phyloP scores from a whole-genome alignment of 2,329 filamentous ascomycete genomes.

The Fusarium annulatum region DNA sequence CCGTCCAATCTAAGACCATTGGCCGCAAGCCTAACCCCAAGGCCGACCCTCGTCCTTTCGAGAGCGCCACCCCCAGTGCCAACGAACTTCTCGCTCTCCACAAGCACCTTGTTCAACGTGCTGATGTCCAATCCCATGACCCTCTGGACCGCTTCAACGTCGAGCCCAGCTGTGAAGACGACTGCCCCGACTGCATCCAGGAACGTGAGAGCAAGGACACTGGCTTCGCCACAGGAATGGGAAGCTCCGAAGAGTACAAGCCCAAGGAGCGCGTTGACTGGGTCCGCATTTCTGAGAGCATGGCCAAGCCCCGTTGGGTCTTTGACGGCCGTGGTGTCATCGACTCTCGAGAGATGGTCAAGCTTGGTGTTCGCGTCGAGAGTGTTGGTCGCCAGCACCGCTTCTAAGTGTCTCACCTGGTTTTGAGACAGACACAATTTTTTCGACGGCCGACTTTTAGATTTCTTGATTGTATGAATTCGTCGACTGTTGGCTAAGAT shows the following conservation, averaged over 20 bases:
- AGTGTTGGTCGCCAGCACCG: constrained; percentile 62
- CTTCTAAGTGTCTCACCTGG: constrained; percentile 45
- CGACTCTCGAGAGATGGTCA: constrained; percentile 59
- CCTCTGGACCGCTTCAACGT: constrained; percentile 58
- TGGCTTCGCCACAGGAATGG: constrained; percentile 56
- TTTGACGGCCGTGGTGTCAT: constrained; percentile 68
- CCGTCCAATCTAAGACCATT: constrained; percentile 47
- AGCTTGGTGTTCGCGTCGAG: constrained; percentile 64
- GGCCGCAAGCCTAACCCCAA: constrained; percentile 54
- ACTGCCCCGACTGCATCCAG: constrained; percentile 63
- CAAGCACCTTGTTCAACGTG: constrained; percentile 56
- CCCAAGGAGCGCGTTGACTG: constrained; percentile 63
- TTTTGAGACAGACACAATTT: constrained; percentile 13
- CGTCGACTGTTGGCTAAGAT: constrained; percentile 41
- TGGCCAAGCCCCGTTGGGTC: constrained; percentile 65
- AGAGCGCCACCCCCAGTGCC: constrained; percentile 51
- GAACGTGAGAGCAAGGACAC: constrained; percentile 53
- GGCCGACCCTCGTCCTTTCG: constrained; percentile 61
- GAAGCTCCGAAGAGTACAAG: constrained; percentile 58
- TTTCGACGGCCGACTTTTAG: constrained; percentile 37
- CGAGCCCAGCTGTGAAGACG: constrained; percentile 58
- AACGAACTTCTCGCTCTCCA: constrained; percentile 61
- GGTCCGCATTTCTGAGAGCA: constrained; percentile 59
- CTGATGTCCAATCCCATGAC: constrained; percentile 50
- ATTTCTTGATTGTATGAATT: constrained; percentile 45